These are phyloP conservation scores for Chara braunii DNA, from an alignment of 139 green algal species.

Conservation along the genomic window DNA sequence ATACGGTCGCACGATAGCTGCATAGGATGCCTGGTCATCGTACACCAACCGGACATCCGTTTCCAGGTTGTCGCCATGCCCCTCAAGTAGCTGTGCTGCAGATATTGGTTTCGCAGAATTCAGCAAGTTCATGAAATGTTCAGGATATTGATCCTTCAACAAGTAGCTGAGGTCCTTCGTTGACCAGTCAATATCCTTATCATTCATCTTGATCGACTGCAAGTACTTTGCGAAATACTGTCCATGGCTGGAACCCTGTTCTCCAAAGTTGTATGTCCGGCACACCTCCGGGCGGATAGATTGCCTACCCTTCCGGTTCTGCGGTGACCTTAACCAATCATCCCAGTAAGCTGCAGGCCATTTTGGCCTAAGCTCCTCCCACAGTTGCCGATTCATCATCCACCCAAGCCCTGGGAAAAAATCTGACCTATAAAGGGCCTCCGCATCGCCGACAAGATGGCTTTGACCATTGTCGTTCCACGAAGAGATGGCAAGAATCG, in stretches of 20 bases:
- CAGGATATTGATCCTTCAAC: conserved; percentile 10
- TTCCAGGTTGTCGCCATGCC: too few relatives aligned
- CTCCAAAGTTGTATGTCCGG: conserved; percentile 43
- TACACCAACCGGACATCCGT: conserved; percentile 31
- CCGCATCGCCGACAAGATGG: conserved; percentile 25
- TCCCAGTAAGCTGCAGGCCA: conserved; percentile 45
- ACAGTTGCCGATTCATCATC: conserved; percentile 35
- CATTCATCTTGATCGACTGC: conserved; percentile 30
- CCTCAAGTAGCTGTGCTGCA: too few relatives aligned
- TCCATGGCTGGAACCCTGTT: conserved; percentile 32
- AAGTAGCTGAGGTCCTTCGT: conserved; percentile 37
- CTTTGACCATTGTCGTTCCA: conserved; percentile 47
- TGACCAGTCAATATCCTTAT: conserved; percentile 23
- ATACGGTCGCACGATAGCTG: conserved; percentile 17
- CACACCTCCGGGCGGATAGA: conserved; percentile 36
- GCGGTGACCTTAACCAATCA: conserved; percentile 31
- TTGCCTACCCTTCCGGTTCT: conserved; percentile 31
- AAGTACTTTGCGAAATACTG: conserved; percentile 39
- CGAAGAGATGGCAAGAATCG: conserved; percentile 32
- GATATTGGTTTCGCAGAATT: too few relatives aligned
- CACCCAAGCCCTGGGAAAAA: conserved; percentile 46
- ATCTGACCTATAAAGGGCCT: conserved; percentile 34
- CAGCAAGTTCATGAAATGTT: background rate
- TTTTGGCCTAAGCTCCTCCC: conserved; percentile 27
- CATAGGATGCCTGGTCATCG: background rate